Evolutionary conservation across 2,329 filamentous ascomycete species (phyloP), one percentile per base, ranked within the genome.

Genomic region (Pseudogymnoascus sp.): DNA sequence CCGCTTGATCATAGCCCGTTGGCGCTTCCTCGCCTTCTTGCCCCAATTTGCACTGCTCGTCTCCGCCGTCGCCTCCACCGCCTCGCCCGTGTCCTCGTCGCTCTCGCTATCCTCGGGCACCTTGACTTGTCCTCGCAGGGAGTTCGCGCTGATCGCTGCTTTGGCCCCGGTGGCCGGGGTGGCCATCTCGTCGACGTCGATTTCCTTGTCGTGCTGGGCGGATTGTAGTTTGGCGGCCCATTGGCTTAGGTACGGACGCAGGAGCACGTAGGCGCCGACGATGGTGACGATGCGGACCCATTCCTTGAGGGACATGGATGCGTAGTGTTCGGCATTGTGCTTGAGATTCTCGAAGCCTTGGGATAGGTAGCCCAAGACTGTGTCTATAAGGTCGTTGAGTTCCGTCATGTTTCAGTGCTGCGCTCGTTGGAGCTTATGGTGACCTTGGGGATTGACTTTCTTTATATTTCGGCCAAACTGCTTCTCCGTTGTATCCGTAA

Each of bases 181-280:
- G 62, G 73, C 76, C 7, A 80, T 79, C 28, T 76, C 75, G 7
- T 73, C 72, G 23, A 65, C 69, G 41, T 78, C 75, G 6, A 77
- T 68, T 39, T 75, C 74, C 65, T 76, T 80, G 70, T 87, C 85
- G 72, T 89, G 80, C 73, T 87, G 80, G 71, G 81, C 81, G 74
- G 86, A 83, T 72, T 90, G 85, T 67, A 81, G 76, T 70, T 83
- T 85, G 66, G 81, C 84, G 69, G 85, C 86, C 39, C 85, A 76
- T 72, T 88, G 88, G 71, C 93, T 81, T 62, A 93, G 75, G 74
- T 91, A 92, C 0, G 90, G 90, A 0, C 91, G 86, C 23, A 92
- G 71, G 62, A 95, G 82, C 68, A 87, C 73, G 78, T 93, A 96
- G 63, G 84, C 87, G 71, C 90, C 85, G 19, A 92, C 83, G 66